Percentiles rank a stretch among this genome's conserved stretches.
Evolutionary conservation across 768 basidiomycete species (phyloP).

Genomic region (Mycena alexandri): DNA sequence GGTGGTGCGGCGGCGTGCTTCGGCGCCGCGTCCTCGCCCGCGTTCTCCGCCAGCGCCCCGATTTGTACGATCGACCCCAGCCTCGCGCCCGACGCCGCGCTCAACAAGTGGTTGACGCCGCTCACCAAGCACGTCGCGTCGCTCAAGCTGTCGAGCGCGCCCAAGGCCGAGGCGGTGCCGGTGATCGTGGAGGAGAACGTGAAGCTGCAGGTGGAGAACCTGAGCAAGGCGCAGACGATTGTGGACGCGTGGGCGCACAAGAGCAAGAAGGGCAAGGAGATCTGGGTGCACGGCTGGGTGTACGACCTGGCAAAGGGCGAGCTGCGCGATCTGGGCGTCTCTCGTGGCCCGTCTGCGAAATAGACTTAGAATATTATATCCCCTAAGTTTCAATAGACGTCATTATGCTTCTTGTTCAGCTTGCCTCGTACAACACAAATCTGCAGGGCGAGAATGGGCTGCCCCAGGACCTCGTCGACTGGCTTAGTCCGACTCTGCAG

Average conservation of each 20-base stretch:
- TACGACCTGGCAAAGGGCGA: conserved; percentile 72
- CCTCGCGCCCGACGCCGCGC: conserved; percentile 57
- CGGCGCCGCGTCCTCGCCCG: conserved; percentile 54
- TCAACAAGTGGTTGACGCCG: conserved; percentile 81
- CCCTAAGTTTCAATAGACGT: no score
- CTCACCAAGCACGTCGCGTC: conserved; percentile 66
- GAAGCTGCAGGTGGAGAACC: conserved; percentile 63
- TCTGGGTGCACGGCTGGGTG: conserved; percentile 80
- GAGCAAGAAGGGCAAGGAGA: conserved; percentile 56
- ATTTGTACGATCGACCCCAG: conserved; percentile 50
- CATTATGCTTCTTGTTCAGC: conserved; percentile 70
- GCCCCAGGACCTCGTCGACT: conserved; percentile 91
- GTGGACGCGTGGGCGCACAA: conserved; percentile 61
- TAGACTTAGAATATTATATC: background rate
- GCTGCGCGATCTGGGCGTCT: conserved; percentile 68
- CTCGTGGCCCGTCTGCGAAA: conserved; percentile 50
- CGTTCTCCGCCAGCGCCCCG: conserved; percentile 45
- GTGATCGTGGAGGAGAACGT: conserved; percentile 72
- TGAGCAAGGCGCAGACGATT: conserved; percentile 61
- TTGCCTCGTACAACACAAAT: conserved; percentile 93
- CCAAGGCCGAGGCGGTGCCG: conserved; percentile 55
- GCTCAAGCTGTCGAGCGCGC: conserved; percentile 56
- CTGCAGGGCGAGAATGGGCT: conserved; percentile 80
- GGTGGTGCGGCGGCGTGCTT: conserved; percentile 79
- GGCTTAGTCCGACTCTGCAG: conserved; percentile 87